These are phyloP conservation scores for Calonectria leucothoes DNA, from an alignment of 2,329 filamentous ascomycete species.

Conservation along the genomic window DNA sequence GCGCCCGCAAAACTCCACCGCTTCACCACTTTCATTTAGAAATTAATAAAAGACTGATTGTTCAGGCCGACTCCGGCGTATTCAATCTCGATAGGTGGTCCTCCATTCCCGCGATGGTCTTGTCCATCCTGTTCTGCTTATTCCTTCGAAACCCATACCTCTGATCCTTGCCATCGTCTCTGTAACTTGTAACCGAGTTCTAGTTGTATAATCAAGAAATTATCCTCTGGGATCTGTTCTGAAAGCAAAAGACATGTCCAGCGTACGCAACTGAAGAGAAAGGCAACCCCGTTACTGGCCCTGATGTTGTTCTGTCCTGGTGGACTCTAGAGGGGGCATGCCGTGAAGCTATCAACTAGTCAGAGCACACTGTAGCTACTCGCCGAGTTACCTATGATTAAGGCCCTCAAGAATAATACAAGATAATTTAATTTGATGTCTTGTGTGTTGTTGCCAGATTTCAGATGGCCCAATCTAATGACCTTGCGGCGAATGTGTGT, in stretches of 20 bases:
- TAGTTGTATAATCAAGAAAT: background rate
- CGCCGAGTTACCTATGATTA: background rate
- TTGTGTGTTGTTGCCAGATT: background rate
- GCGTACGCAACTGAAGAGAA: background rate
- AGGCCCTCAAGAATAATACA: background rate
- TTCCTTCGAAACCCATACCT: background rate
- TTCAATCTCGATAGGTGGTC: slow-evolving; percentile 62
- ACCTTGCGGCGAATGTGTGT: background rate
- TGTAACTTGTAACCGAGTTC: background rate
- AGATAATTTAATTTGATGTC: background rate
- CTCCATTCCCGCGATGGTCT: slow-evolving; percentile 72
- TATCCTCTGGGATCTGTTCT: background rate
- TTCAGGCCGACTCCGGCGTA: slow-evolving; percentile 37
- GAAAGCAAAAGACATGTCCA: background rate
- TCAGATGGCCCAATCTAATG: background rate
- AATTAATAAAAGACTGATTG: background rate
- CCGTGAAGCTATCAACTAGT: background rate
- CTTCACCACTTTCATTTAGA: background rate
- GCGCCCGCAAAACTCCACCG: background rate
- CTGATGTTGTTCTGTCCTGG: background rate
- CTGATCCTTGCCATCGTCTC: background rate
- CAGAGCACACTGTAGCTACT: background rate
- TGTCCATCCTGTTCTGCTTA: slow-evolving; percentile 78
- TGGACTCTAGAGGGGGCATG: background rate
- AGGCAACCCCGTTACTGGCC: background rate